These are phyloP conservation scores for Daldinia decipiens DNA, from an alignment of 495 filamentous ascomycete species.

Conservation along the genomic window DNA sequence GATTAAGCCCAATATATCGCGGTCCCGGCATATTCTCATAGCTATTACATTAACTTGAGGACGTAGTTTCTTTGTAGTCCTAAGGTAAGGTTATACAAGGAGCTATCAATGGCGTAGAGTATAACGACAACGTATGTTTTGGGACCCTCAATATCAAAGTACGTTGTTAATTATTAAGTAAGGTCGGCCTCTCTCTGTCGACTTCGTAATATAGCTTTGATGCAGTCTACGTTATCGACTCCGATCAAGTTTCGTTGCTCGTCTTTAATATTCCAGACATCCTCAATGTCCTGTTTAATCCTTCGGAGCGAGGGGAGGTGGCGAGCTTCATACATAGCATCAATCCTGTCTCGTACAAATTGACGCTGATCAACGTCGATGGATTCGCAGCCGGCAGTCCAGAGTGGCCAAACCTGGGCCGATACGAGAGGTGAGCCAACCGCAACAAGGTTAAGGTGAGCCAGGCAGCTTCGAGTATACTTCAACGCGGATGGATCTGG, in stretches of 20 bases:
- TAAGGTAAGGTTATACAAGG: not conserved
- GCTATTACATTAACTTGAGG: not conserved
- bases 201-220: conserved; percentile 41
- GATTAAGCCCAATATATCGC: not conserved
- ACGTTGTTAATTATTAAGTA: conserved; percentile 10
- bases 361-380: conserved; percentile 42
- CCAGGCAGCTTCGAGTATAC: conserved; percentile 40
- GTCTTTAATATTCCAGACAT: conserved; percentile 47
- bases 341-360: conserved; percentile 40
- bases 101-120: not conserved
- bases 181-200: conserved; percentile 44
- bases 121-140: not conserved
- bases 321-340: conserved; percentile 43
- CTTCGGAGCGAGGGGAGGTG: conserved; percentile 45
- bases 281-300: conserved; percentile 43
- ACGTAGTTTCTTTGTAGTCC: not conserved
- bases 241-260: conserved; percentile 40
- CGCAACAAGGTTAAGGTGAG: conserved; percentile 35
- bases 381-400: conserved; percentile 48
- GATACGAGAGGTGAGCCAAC: conserved; percentile 44
- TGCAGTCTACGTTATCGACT: conserved; percentile 46
- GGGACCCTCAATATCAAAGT: not conserved
- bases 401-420: conserved; percentile 47
- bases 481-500: conserved; percentile 36
- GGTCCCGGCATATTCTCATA: not conserved